Evolutionary conservation across 176 grass and related monocot species (phyloP).

Genomic region (Echinochloa phyllopogon): DNA sequence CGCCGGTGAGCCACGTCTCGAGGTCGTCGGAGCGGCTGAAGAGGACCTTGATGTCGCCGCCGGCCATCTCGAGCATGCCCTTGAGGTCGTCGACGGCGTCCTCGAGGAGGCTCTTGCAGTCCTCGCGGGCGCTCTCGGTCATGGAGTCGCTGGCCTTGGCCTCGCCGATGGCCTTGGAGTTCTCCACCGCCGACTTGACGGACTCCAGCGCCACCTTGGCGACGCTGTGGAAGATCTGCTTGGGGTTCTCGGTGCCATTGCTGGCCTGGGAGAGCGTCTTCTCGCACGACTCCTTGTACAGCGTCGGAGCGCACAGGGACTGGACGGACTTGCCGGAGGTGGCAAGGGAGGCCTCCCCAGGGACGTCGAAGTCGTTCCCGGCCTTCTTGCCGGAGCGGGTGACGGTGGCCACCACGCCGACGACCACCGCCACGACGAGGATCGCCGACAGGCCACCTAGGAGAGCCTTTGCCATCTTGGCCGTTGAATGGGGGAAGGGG

Average conservation of each 20-base stretch:
- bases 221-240: conserved; percentile 50
- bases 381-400: conserved; percentile 43
- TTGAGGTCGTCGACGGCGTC: conserved; percentile 63
- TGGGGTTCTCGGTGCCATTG: conserved; percentile 52
- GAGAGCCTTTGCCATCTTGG: conserved; percentile 57
- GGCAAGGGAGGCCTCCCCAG: conserved; percentile 45
- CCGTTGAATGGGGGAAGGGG: background rate
- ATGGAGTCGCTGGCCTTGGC: conserved; percentile 42
- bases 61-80: conserved; percentile 57
- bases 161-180: conserved; percentile 42
- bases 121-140: conserved; percentile 55
- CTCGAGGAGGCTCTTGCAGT: conserved; percentile 73
- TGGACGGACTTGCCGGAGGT: conserved; percentile 61
- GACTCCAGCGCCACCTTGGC: conserved; percentile 53
- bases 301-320: conserved; percentile 65
- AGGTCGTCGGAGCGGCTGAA: conserved; percentile 62
- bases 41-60: conserved; percentile 61
- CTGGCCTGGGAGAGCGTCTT: conserved; percentile 49
- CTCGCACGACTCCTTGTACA: conserved; percentile 83
- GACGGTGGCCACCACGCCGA: conserved; percentile 63
- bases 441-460: conserved; percentile 55
- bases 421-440: conserved; percentile 65
- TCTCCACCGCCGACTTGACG: conserved; percentile 33
- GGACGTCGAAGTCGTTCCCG: conserved; percentile 49
- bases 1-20: conserved; percentile 63